Conservation (phyloP, 306 rosid genomes). For the Hippophae gyantsensis region DNA sequence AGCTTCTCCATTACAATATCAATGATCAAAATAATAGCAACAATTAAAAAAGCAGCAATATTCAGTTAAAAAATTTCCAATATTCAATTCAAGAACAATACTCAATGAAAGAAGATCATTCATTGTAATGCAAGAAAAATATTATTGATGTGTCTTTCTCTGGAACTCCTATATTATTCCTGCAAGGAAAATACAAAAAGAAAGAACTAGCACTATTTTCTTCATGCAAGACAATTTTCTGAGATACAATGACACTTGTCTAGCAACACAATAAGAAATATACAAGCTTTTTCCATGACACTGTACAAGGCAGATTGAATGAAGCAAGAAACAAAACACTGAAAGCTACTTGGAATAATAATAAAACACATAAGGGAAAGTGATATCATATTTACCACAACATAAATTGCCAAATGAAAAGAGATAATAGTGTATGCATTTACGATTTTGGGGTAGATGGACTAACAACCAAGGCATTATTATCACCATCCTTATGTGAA, state of each 20-base stretch:
- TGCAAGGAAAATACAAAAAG: slow-evolving; percentile 17
- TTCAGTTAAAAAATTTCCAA: too few species aligned
- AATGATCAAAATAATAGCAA: neutral
- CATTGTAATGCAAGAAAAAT: slow-evolving; percentile 22
- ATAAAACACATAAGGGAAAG: neutral
- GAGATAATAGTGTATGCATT: slow-evolving; percentile 13
- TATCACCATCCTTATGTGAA: slow-evolving; percentile 39
- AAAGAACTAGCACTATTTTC: slow-evolving; percentile 11
- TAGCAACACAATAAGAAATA: too few species aligned
- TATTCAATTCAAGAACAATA: too few species aligned
- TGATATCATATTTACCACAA: neutral
- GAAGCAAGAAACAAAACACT: neutral
- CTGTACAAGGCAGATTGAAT: too few species aligned
- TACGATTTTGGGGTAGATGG: slow-evolving; percentile 64
- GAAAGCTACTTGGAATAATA: too few species aligned
- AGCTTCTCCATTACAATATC: neutral
- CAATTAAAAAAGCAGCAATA: too few species aligned
- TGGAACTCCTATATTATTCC: slow-evolving; percentile 53
- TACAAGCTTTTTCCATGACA: too few species aligned
- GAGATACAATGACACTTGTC: too few species aligned
- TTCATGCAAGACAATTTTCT: too few species aligned
- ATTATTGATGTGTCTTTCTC: slow-evolving; percentile 44
- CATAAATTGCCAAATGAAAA: neutral
- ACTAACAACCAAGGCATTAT: slow-evolving; percentile 73
- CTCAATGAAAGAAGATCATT: too few species aligned